These are phyloP conservation scores for Plasmodium gonderi DNA, from an alignment of 169 alveolate species.

Conservation along the genomic window DNA sequence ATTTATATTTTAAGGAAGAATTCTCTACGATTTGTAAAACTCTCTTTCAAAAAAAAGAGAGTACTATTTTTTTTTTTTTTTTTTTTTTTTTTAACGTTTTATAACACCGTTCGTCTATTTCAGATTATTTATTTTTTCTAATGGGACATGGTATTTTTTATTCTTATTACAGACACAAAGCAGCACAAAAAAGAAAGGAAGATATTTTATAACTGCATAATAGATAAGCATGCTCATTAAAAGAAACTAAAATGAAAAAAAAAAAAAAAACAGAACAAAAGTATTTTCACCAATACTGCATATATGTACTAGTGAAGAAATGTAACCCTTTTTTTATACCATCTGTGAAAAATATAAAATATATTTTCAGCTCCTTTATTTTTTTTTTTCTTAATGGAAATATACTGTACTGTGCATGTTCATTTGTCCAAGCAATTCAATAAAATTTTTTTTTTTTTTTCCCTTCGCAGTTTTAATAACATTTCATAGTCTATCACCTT, in stretches of 20 bases:
- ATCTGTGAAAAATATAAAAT: not conserved
- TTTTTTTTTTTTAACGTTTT: not conserved
- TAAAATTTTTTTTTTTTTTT: constrained; percentile 24
- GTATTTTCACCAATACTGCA: not conserved
- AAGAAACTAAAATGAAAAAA: not conserved
- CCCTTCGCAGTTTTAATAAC: constrained; percentile 64
- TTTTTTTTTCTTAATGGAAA: not conserved
- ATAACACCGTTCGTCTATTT: no score
- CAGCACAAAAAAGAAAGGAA: not conserved
- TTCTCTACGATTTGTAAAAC: not conserved
- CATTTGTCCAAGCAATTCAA: constrained; percentile 8
- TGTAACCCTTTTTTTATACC: not conserved
- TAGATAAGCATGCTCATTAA: not conserved
- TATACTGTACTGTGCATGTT: not conserved
- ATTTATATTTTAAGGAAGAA: not conserved
- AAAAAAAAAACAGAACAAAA: not conserved
- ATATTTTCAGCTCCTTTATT: not conserved
- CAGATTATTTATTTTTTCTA: no score
- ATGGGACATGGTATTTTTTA: no score
- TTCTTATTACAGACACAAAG: not conserved
- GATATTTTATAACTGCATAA: not conserved
- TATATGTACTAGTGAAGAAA: not conserved
- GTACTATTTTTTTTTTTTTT: no score
- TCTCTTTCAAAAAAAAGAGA: not conserved
- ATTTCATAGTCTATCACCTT: constrained; percentile 49